Base-by-base conservation (phyloP, 169 alveolate genomes). In the Eimeria brunetti region DNA sequence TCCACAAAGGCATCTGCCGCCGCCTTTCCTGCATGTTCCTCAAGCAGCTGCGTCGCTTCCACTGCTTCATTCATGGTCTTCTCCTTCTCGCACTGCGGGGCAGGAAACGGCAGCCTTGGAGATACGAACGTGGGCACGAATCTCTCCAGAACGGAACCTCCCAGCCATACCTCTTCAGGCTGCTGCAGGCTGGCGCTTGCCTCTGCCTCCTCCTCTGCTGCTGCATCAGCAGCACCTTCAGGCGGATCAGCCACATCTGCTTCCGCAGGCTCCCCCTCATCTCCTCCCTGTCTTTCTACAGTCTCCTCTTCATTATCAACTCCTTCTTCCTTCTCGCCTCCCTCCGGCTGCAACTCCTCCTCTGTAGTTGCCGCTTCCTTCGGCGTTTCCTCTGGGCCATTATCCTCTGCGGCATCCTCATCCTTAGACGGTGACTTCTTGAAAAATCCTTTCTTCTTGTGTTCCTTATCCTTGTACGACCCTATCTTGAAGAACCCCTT, bases 1-100 rank as follows among this genome's bases (percentile, higher is more conserved):
- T 46, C 89, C 27, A 46, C 14, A 27, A 80, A 80, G 18, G 53
- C 89, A 46, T 80, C 46, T 80, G 89, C 69, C 3, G 71, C 71
- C 1, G 49, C 69, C 9, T 51, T 49, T 14, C 67, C 89, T 12
- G 30, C 44, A 5, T 44, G 46, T 27, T 51, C 51, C 49, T 49
- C 67, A 1, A 80, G 27, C 38, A 51, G n/a, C 89, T 49, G 46
- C 30, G 9, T 27, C 51, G 60, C 46, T 30, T 44, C 71, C 16
- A 33, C 89, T 44, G 89, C 89, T 0, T 46, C 36, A 24, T 80
- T 51, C 22, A 67, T n/a, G 12, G 22, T 67, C 76, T 30, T 67
- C 46, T 67, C 76, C 44, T 30, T 67, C 8, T 27, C 76, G 11
- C 44, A n/a, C 76, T 67, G 46, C 38, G 49, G 51, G 24, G 20